Evolutionary conservation across 2,329 filamentous ascomycete species (phyloP).

Genomic region (Aureobasidium leucospermi): DNA sequence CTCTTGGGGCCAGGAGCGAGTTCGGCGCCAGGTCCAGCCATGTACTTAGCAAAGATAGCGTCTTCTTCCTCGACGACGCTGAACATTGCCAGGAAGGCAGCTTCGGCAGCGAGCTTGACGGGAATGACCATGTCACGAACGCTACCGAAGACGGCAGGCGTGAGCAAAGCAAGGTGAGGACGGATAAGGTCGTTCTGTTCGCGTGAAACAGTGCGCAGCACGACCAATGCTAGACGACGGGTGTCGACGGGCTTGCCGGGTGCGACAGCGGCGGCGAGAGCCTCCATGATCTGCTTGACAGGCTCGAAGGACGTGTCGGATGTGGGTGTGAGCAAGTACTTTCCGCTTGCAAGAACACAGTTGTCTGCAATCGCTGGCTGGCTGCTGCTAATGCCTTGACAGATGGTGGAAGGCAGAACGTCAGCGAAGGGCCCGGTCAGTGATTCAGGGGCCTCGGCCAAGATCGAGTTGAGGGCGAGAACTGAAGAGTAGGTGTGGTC

Average conservation of each 20-base stretch:
- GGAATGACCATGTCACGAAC: slow-evolving; percentile 91
- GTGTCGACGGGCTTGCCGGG: slow-evolving; percentile 76
- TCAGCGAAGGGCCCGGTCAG: slow-evolving; percentile 63
- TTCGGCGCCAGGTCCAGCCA: slow-evolving; percentile 58
- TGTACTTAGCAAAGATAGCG: slow-evolving; percentile 84
- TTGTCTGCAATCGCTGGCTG: slow-evolving; percentile 77
- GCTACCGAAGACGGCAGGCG: slow-evolving; percentile 76
- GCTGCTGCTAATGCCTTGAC: slow-evolving; percentile 68
- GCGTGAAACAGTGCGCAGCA: slow-evolving; percentile 77
- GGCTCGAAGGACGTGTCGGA: slow-evolving; percentile 65
- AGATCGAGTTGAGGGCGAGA: slow-evolving; percentile 78
- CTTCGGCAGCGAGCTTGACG: slow-evolving; percentile 90
- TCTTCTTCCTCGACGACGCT: slow-evolving; percentile 80
- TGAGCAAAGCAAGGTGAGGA: slow-evolving; percentile 73
- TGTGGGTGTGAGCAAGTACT: slow-evolving; percentile 66
- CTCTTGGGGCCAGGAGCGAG: slow-evolving; percentile 69
- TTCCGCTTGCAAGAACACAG: slow-evolving; percentile 80
- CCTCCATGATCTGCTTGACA: slow-evolving; percentile 71
- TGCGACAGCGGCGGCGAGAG: slow-evolving; percentile 59
- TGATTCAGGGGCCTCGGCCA: slow-evolving; percentile 69
- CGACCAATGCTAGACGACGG: slow-evolving; percentile 76
- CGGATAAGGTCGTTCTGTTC: slow-evolving; percentile 71
- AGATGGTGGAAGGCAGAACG: slow-evolving; percentile 69
- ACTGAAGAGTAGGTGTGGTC: slow-evolving; percentile 72
- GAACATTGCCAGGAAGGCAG: slow-evolving; percentile 87